phyloP scores from a whole-genome alignment of 495 filamentous ascomycete genomes.

The Arthonia radiata region DNA sequence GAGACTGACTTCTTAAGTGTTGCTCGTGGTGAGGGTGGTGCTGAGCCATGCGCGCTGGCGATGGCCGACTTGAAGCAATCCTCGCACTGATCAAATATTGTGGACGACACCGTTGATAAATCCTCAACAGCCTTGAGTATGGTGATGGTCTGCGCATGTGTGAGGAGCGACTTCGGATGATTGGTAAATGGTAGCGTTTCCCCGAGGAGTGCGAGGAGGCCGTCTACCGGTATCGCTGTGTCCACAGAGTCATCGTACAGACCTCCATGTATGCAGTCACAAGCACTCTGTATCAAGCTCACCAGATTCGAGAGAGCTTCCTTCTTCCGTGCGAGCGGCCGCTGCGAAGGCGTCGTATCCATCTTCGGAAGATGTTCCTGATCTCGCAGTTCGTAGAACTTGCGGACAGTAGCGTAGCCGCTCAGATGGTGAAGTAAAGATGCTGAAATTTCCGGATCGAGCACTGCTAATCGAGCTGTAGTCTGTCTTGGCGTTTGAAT shows the following conservation, averaged over 20 bases:
- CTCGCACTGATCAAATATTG: constrained; percentile 44
- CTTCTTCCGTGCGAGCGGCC: constrained; percentile 26
- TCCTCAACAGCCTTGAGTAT: constrained; percentile 66
- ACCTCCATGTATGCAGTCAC: constrained; percentile 71
- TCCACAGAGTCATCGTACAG: constrained; percentile 56
- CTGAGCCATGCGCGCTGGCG: constrained; percentile 15
- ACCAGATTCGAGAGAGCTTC: constrained; percentile 48
- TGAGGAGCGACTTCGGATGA: constrained; percentile 27
- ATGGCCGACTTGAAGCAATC: constrained; percentile 38
- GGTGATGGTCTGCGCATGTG: constrained; percentile 40
- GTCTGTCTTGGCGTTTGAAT: constrained; percentile 40
- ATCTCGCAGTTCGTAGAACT: constrained; percentile 72
- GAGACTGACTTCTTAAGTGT: constrained; percentile 44
- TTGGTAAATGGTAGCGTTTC: constrained; percentile 55
- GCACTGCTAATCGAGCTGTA: constrained; percentile 33
- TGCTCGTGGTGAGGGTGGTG: constrained; percentile 27
- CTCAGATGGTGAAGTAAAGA: constrained; percentile 63
- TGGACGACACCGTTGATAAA: constrained; percentile 43
- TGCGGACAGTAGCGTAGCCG: constrained; percentile 68
- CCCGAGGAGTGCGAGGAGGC: constrained; percentile 57
- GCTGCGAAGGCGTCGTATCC: constrained; percentile 8
- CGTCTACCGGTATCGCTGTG: constrained; percentile 64
- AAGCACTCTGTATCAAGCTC: constrained; percentile 56
- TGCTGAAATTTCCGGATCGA: constrained; percentile 52
- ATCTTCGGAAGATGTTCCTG: constrained; percentile 19